These are phyloP conservation scores for Euphorbia celastroides DNA, from an alignment of 441 rosid genomes.

Conservation along the genomic window DNA sequence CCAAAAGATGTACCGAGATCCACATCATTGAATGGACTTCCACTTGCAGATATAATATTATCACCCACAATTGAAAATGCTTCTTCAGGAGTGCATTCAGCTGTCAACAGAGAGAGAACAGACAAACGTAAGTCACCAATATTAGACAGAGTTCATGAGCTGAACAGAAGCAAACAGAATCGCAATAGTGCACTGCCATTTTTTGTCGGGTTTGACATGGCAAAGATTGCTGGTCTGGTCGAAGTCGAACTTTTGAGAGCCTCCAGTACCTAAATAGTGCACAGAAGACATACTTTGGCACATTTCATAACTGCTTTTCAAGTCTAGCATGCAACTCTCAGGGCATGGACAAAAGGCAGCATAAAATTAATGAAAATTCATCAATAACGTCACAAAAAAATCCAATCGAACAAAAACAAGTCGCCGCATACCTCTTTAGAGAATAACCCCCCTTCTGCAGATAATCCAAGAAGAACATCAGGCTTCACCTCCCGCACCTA, in stretches of 20 bases:
- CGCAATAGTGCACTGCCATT: conserved; percentile 45
- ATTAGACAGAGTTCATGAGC: conserved; percentile 10
- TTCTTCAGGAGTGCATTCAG: conserved; percentile 96
- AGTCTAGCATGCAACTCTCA: background rate
- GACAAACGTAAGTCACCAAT: background rate
- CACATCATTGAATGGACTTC: conserved; percentile 90
- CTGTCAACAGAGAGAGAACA: conserved; percentile 33
- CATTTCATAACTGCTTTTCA: background rate
- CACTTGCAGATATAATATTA: conserved; percentile 88
- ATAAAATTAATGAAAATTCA: background rate
- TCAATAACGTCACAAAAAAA: background rate
- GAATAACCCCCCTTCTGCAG: conserved; percentile 98
- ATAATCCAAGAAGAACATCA: conserved; percentile 98
- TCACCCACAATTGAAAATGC: conserved; percentile 95
- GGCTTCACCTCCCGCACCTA: conserved; percentile 96
- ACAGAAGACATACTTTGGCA: background rate
- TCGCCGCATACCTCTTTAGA: conserved; percentile 73
- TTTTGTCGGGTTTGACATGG: conserved; percentile 98
- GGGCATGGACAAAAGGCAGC: background rate
- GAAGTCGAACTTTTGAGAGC: conserved; percentile 94
- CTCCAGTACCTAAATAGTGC: conserved; percentile 68
- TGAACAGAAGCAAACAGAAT: conserved; percentile 3
- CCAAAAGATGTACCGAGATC: conserved; percentile 93
- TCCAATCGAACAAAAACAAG: conserved; percentile 5
- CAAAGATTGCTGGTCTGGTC: conserved; percentile 95